Percentiles rank a stretch among this genome's conserved stretches.
Conservation (phyloP, 78 protist species). For the Cavenderia fasciculata region DNA sequence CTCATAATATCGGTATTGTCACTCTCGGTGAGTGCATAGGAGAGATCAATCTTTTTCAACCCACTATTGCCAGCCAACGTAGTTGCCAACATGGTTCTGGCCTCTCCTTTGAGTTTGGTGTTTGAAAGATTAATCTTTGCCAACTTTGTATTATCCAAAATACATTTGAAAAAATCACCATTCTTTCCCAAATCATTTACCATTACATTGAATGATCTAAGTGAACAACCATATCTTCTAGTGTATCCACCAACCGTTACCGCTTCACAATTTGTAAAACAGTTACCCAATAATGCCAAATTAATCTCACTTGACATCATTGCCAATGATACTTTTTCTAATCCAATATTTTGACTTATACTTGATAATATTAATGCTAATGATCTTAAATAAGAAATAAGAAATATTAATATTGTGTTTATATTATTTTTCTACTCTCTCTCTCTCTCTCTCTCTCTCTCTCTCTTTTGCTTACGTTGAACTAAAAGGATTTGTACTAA, state of each 20-base stretch:
- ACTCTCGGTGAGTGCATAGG: neutral
- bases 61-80: neutral
- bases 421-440: too few species aligned
- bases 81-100: neutral
- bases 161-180: neutral
- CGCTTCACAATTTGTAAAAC: too few species aligned
- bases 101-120: neutral
- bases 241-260: too few species aligned
- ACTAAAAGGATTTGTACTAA: neutral
- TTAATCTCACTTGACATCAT: too few species aligned
- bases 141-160: neutral
- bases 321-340: neutral
- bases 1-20: neutral
- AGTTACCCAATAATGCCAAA: too few species aligned
- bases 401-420: too few species aligned
- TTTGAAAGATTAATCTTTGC: neutral
- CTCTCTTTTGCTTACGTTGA: too few species aligned
- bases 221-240: too few species aligned
- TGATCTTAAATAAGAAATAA: too few species aligned
- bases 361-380: too few species aligned
- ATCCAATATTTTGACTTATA: too few species aligned
- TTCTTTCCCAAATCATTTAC: neutral
- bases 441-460: too few species aligned
- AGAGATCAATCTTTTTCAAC: neutral
- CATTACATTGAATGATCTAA: constrained; percentile 1